Conservation (phyloP, 352 stramenopile species). For the Pythium biforme region DNA sequence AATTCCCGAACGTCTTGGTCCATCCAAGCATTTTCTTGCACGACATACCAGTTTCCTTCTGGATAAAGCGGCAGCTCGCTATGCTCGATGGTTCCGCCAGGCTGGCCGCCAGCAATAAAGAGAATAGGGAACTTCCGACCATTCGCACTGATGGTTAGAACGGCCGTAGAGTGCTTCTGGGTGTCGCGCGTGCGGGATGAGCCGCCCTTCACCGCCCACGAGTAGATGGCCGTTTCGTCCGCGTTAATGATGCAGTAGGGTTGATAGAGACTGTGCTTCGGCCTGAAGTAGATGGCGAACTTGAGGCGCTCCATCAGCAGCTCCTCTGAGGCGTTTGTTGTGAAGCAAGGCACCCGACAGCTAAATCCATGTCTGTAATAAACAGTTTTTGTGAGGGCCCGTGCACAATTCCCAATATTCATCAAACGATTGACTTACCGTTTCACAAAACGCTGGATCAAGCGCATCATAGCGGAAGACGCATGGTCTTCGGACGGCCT, state of each 20-base stretch:
- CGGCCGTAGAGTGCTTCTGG: slow-evolving; percentile 24
- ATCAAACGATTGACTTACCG: slow-evolving; percentile 1
- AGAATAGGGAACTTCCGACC: slow-evolving; percentile 26
- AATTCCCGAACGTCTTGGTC: background rate
- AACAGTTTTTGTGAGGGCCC: background rate
- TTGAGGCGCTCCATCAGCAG: background rate
- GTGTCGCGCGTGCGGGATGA: slow-evolving; percentile 6
- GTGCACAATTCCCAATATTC: background rate
- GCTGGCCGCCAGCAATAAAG: slow-evolving; percentile 21
- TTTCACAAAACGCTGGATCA: slow-evolving; percentile 9
- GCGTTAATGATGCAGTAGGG: slow-evolving; percentile 16
- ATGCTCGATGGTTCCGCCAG: slow-evolving; percentile 18
- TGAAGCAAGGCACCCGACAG: background rate
- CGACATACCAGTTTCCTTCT: slow-evolving; percentile 14
- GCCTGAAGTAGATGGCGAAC: slow-evolving; percentile 11
- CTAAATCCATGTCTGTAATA: slow-evolving; percentile 20
- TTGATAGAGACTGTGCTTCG: background rate
- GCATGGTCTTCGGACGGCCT: background rate
- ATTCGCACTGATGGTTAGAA: slow-evolving; percentile 18
- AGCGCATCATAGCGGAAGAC: background rate
- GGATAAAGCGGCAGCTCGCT: slow-evolving; percentile 23
- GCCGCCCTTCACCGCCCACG: slow-evolving; percentile 17
- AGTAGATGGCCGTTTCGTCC: slow-evolving; percentile 27
- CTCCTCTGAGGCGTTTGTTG: background rate
- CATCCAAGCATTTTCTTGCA: slow-evolving; percentile 31